Conservation (phyloP, 768 basidiomycete genomes). For the Dentipellis sp. region DNA sequence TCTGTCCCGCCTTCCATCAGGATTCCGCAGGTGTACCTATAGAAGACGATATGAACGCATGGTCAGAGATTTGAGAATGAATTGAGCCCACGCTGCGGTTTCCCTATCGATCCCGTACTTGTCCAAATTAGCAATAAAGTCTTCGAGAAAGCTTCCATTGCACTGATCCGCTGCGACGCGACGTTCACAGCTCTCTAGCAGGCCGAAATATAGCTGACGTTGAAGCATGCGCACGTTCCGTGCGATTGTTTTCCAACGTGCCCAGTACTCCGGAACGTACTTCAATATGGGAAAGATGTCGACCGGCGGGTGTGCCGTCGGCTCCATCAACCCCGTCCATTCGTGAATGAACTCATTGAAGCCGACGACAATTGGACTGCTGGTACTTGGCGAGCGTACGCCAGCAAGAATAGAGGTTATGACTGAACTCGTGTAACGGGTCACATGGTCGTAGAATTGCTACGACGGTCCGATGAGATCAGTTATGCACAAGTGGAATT, state of each 20-base stretch:
- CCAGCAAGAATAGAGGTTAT: background rate
- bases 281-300: conserved; percentile 24
- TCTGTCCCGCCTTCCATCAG: background rate
- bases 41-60: background rate
- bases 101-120: conserved; percentile 19
- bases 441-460: background rate
- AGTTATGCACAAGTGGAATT: background rate
- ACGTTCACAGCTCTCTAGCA: background rate
- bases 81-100: conserved; percentile 12
- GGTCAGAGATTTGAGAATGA: background rate
- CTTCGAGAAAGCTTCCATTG: conserved; percentile 21
- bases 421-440: background rate
- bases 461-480: background rate
- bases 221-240: background rate
- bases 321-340: conserved; percentile 12
- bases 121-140: conserved; percentile 16
- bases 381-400: background rate
- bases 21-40: background rate
- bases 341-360: background rate
- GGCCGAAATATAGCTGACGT: background rate
- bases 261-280: conserved; percentile 25
- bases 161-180: background rate
- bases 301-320: conserved; percentile 26
- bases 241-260: conserved; percentile 21
- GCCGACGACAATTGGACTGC: background rate